Percentiles rank a stretch among this genome's conserved stretches.
These are phyloP conservation scores for Microthlaspi erraticum DNA, from an alignment of 345 rosid species.

Conservation along the genomic window DNA sequence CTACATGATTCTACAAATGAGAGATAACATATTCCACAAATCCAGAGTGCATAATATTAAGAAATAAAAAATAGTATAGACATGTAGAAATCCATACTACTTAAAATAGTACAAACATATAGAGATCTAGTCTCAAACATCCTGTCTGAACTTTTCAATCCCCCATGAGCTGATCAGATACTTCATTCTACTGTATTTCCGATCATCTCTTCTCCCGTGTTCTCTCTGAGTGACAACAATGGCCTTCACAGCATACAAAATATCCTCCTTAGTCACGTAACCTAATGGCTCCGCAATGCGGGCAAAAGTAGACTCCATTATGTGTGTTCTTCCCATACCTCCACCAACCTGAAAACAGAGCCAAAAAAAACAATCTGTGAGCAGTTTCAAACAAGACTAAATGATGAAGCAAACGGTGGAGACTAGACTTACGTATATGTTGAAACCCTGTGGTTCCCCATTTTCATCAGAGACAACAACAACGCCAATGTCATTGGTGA, in stretches of 20 bases:
- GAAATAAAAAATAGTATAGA: no score
- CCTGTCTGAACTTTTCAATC: conserved; percentile 82
- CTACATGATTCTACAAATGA: no score
- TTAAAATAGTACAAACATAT: no score
- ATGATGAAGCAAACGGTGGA: conserved; percentile 1
- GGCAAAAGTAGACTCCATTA: conserved; percentile 81
- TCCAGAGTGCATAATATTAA: no score
- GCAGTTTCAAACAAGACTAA: conserved; percentile 23
- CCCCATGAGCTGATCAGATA: conserved; percentile 94
- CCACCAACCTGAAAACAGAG: conserved; percentile 84
- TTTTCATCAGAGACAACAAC: conserved; percentile 77
- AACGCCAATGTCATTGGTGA: conserved; percentile 84
- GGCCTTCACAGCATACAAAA: conserved; percentile 87
- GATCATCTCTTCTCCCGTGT: conserved; percentile 94
- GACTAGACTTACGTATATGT: conserved; percentile 73
- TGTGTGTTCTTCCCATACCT: conserved; percentile 98
- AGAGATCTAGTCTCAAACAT: conserved; percentile 68
- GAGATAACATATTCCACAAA: no score
- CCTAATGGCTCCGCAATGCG: conserved; percentile 81
- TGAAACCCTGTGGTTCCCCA: conserved; percentile 91
- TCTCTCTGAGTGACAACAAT: conserved; percentile 92
- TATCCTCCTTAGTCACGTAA: conserved; percentile 91
- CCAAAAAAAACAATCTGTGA: conserved; percentile 7
- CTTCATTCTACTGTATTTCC: conserved; percentile 88
- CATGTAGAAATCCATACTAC: no score